Conservation (phyloP, 352 stramenopile species). For the Phytopythium boreale region DNA sequence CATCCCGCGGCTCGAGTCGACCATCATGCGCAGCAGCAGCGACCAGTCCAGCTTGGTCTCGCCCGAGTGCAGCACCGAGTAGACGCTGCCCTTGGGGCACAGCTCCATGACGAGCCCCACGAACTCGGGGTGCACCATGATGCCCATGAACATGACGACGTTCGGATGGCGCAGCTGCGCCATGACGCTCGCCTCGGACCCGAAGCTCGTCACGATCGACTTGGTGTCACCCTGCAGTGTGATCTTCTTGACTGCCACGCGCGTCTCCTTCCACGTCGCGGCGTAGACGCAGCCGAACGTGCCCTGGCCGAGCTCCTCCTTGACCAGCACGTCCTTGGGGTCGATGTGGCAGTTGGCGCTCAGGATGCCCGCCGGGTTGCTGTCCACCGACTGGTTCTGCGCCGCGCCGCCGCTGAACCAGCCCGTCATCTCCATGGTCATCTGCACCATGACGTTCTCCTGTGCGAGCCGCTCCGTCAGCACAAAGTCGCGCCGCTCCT, state of each 20-base stretch:
- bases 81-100: slow-evolving; percentile 83
- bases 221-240: slow-evolving; percentile 74
- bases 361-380: slow-evolving; percentile 44
- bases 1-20: slow-evolving; percentile 87
- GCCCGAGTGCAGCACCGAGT: slow-evolving; percentile 74
- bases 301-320: slow-evolving; percentile 73
- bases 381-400: slow-evolving; percentile 46
- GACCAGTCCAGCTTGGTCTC: slow-evolving; percentile 86
- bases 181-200: slow-evolving; percentile 81
- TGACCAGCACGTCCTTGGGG: slow-evolving; percentile 75
- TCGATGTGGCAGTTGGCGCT: slow-evolving; percentile 85
- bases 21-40: slow-evolving; percentile 81
- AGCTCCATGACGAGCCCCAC: slow-evolving; percentile 89
- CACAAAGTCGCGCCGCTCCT: slow-evolving; percentile 84
- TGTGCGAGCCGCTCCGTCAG: slow-evolving; percentile 77
- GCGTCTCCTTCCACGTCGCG: slow-evolving; percentile 77
- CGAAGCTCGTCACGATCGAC: slow-evolving; percentile 80
- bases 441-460: slow-evolving; percentile 86
- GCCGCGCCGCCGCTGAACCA: slow-evolving; percentile 81
- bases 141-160: slow-evolving; percentile 90
- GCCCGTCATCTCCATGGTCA: slow-evolving; percentile 88
- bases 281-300: slow-evolving; percentile 80
- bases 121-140: slow-evolving; percentile 86
- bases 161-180: slow-evolving; percentile 81
- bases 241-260: slow-evolving; percentile 85